Evolutionary conservation across 257 asterid species (phyloP), one percentile per base, ranked within the genome.

Genomic region (Petunia secreta): DNA sequence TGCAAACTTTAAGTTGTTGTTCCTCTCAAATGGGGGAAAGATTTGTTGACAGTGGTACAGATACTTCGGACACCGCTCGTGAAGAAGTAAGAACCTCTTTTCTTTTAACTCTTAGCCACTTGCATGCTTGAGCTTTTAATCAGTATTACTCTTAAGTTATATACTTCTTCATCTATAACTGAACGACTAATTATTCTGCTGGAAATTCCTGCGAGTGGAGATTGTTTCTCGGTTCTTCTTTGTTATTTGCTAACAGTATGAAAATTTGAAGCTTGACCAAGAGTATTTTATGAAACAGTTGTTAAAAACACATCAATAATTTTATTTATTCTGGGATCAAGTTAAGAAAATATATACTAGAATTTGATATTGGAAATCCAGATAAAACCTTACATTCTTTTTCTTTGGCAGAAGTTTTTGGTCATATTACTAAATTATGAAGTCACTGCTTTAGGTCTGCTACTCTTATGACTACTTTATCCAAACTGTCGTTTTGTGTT

Each of bases 1-100:
- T 89, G 78, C 87, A 88, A 85, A 82, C 79, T 78, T 71, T 75
- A 52, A 86, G 71, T 6, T 82, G 83, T 3, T 41, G 67, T 75
- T 80, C 83, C 77, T 8, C 78, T 2, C 79, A 25, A 59, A 54
- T n/a, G 85, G 85, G 64, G 25, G 25, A 25, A 25, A 25, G 25
- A 84, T 85, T 85, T 68, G 81, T 48, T 73, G 75, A 57, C 58
- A 75, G 48, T 74, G 60, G 69, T 53, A 53, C 79, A 64, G 84
- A 85, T 83, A 83, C 80, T 37, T n/a, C 59, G 71, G 55, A 75
- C 59, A 39, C 84, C 65, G 15, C 84, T 76, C 63, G 37, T 53
- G 85, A 71, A 64, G 80, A 85, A 59, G 93, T 89, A 87, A 37
- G 75, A 4, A 62, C 60, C 77, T 34, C 38, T 54, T 52, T 82